Conservation (phyloP, 192 early-diverging fungal genomes). For the Cetraspora pellucida region DNA sequence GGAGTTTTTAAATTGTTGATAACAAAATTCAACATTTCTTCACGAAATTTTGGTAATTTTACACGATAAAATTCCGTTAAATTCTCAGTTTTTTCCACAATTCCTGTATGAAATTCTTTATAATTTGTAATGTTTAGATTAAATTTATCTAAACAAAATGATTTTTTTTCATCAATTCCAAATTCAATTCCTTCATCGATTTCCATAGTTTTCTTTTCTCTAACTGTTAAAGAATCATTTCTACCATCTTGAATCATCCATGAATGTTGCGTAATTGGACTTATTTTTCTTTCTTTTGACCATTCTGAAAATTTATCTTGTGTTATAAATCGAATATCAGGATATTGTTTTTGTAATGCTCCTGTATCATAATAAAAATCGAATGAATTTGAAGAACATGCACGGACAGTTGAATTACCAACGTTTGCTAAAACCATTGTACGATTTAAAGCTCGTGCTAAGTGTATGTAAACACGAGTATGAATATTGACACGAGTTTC, state of each 20-base stretch:
- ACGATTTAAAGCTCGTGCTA: neutral
- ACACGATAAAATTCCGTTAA: no score
- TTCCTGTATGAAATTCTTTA: constrained; percentile 13
- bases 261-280: neutral
- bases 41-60: no score
- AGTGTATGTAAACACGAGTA: neutral
- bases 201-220: neutral
- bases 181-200: neutral
- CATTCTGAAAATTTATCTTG: constrained; percentile 2
- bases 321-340: neutral
- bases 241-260: neutral
- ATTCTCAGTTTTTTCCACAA: no score
- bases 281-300: neutral
- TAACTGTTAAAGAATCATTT: neutral
- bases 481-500: neutral
- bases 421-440: constrained; percentile 1
- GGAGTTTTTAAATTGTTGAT: neutral
- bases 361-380: constrained; percentile 22
- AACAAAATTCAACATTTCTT: neutral
- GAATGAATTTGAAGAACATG: neutral
- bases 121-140: constrained; percentile 6
- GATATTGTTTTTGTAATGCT: neutral
- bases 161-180: neutral
- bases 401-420: neutral
- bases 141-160: neutral